Conservation (phyloP, 306 rosid genomes). For the Cicer yamashitae region DNA sequence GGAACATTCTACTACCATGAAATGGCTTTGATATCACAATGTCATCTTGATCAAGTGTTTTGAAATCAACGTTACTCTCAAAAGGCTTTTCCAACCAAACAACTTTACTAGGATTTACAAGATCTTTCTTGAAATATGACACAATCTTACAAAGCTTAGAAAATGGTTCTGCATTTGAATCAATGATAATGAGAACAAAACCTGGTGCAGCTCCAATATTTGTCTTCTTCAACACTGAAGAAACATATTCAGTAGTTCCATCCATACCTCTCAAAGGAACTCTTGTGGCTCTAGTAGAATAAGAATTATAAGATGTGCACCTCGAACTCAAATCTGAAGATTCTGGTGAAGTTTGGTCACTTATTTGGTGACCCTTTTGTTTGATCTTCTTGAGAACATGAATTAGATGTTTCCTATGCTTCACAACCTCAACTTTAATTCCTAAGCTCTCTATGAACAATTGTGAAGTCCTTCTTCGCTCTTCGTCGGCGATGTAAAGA, state of each 20-base stretch:
- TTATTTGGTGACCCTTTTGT: constrained; percentile 1
- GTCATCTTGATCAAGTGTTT: constrained; percentile 51
- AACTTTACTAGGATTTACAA: constrained; percentile 51
- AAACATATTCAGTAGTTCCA: constrained; percentile 30
- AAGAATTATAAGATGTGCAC: constrained; percentile 30
- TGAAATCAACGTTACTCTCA: constrained; percentile 18
- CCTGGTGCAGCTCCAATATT: constrained; percentile 37
- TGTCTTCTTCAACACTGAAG: constrained; percentile 43
- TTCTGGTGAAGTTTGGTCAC: constrained; percentile 40
- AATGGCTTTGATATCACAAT: constrained; percentile 58
- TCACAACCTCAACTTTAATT: constrained; percentile 45
- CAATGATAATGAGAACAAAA: constrained; percentile 50
- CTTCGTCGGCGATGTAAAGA: constrained; percentile 36
- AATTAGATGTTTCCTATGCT: constrained; percentile 30
- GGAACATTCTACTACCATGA: constrained; percentile 64
- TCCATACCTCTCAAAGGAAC: constrained; percentile 39
- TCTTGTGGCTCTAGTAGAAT: constrained; percentile 23
- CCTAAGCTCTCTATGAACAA: constrained; percentile 52
- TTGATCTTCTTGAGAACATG: constrained; percentile 47
- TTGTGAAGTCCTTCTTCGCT: constrained; percentile 32
- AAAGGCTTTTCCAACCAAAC: constrained; percentile 71
- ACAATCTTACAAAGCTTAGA: constrained; percentile 37
- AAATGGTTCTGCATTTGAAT: constrained; percentile 47
- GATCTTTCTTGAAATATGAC: constrained; percentile 41
- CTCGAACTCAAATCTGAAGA: constrained; percentile 37